Base-by-base conservation (phyloP, 352 stramenopile species). In the Pilasporangium apinafurcum region DNA sequence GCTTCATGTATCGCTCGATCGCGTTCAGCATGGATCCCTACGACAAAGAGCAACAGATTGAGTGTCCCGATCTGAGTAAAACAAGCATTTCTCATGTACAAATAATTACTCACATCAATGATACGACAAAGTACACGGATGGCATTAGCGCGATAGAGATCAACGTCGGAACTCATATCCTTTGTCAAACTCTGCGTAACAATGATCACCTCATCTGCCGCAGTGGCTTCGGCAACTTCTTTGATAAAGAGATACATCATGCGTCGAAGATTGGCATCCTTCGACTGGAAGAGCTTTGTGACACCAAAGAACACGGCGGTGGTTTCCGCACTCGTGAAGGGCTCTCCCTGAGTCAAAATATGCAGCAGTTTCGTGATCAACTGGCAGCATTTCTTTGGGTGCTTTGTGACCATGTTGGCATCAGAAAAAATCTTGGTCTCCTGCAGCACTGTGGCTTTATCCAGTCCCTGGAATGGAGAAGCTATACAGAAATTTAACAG, bases 161-260 rank as follows among this genome's bases (percentile, higher is more conserved):
- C 96, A 27, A 97, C 88, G 17, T 92, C 85, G 16, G 76, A 98
- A 57, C 98, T 99, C 94, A 99, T 99, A 67, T 99, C 97, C 74
- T 99, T 99, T 24, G 95, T 98, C 12, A 99, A 67, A 79, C 86
- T 98, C 37, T 97, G 96, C 7, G 96, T 98, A 38, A 99, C 96
- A 62, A 99, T 99, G 63, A 99, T 99, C 16, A 99, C 95, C 62
- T 95, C 84, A 45, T 92, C 77, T 10, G 87, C 80, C 20, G 86
- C 83, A n/a, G 86, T 95, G 17, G 81, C 82, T 49, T 96, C 87
- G 0, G 83, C 92, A 44, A 98, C 94, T 51, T 98, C 96, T 70
- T 99, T 99, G 60, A 99, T 98, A 62, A 99, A 99, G 2, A 99
- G 70, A 69, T 99, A 99, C 53, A 99, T 97, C 95, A 99, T 99